Evolutionary conservation across 208 protist genomes (phyloP), one percentile per base, ranked within the genome.

Genomic region (Trypanosoma lewisi): DNA sequence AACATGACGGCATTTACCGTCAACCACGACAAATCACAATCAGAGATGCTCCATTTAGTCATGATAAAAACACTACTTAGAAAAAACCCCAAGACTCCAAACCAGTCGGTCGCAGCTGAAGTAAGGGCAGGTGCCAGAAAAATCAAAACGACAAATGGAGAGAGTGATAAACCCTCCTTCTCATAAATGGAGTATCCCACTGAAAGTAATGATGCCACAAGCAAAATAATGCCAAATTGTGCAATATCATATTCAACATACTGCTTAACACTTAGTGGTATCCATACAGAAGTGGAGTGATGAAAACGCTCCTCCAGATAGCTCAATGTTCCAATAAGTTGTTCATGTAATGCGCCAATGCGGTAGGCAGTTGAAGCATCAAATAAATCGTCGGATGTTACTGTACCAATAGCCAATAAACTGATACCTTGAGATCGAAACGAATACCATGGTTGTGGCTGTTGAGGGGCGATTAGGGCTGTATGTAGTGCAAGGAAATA

Each of bases 211-310:
- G 83, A 70, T 17, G 76, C 67, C 7, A 85, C 76, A 45, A 87
- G 78, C 21, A 78, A 59, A 25, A 87, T 64, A 41, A 77, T 82
- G 45, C 68, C 70, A 54, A 86, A 85, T 59, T 90, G 83, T 21
- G 74, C 63, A 48, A 80, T 67, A 66, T 90, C 83, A 68, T 82
- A 87, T 63, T 77, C 68, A 19, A 90, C 72, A 50, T 85, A 87
- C 27, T 47, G 28, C 17, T 27, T 58, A 8, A 50, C 34, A 62
- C 70, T 73, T 30, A 85, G 44, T 16, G 78, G 75, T 25, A 87
- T 57, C 76, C 78, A 90, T 47, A 84, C 78, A 63, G 77, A 90
- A 11, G 69, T 83, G 58, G 83, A 82, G 66, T 87, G 83, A 71
- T 87, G 80, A 25, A 87, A 83, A 21, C 78, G 75, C 55, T 90